phyloP scores from a whole-genome alignment of 495 filamentous ascomycete genomes.

The Podospora comata region DNA sequence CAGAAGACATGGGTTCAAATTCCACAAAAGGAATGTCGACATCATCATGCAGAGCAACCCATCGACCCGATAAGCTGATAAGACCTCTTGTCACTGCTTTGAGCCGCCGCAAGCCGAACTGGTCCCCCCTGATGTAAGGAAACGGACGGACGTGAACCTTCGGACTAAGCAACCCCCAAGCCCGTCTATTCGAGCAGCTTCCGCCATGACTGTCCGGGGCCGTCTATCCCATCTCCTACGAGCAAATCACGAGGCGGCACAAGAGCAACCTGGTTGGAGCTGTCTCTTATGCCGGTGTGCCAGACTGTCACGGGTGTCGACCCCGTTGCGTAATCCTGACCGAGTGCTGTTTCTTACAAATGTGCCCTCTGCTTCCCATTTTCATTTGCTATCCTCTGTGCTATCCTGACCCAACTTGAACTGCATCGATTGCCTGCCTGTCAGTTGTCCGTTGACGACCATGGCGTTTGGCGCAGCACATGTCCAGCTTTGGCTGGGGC shows the following conservation, averaged over 20 bases:
- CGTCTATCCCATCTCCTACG: neutral
- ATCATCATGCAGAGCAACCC: constrained; percentile 21
- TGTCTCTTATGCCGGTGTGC: neutral
- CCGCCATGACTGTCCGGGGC: neutral
- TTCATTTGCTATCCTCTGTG: neutral
- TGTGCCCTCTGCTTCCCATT: neutral
- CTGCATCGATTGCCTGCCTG: neutral
- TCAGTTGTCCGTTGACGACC: neutral
- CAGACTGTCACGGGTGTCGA: neutral
- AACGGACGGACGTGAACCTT: constrained; percentile 7
- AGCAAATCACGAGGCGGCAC: neutral
- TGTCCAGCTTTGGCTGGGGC: constrained; percentile 33
- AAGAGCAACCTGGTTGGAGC: neutral
- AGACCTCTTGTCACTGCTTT: constrained; percentile 8
- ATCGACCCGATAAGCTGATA: constrained; percentile 20
- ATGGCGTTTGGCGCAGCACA: constrained; percentile 30
- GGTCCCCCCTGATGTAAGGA: neutral
- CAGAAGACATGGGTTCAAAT: neutral
- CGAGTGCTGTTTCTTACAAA: constrained; percentile 4
- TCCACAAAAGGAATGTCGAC: constrained; percentile 26
- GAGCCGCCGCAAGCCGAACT: constrained; percentile 31
- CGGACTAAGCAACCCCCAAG: constrained; percentile 5
- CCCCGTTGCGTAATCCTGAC: constrained; percentile 17
- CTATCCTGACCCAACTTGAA: neutral
- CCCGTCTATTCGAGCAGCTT: neutral